Base-by-base conservation (phyloP, 176 grass and related monocot genomes). In the Avena insularis region DNA sequence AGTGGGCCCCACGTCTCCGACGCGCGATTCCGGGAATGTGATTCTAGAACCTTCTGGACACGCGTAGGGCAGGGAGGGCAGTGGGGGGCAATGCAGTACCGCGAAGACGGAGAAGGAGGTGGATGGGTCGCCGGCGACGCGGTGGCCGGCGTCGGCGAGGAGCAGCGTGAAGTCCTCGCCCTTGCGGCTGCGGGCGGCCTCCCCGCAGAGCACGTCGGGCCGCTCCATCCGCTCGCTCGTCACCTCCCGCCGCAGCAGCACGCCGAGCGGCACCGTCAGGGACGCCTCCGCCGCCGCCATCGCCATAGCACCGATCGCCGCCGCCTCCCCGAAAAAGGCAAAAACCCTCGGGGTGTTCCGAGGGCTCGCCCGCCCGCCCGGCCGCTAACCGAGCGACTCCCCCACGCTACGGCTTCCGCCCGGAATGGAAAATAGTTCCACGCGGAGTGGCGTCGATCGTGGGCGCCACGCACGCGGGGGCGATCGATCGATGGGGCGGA, bases 31-130 rank as follows among this genome's bases (percentile, higher is more conserved):
- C 14, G 9, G 48, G 11, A 9, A 51, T 49, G 40, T 5, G 17
- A 62, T 66, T 78, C 50, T 16, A 85, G 86, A 53, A 69, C 47
- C 69, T 43, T 80, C 45, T 62, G 4, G 68, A 43, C 29, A 58
- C 46, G 55, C 23, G 46, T 3, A 57, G 54, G 57, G 63, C 12
- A 45, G 17, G 3, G 19, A n/a, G 33, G 71, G 20, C 3, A 10
- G 4, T 38, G 36, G 40, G 71, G 21, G 27, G 73, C 69, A 87
- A 85, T 88, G 83, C 59, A 23, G 66, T 95, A 99, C 97, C 85
- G 92, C 92, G 85, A 99, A 99, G 82, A 99, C 97, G 11, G 97
- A 91, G 86, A 99, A 99, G 83, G 97, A 89, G 55, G 97, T 89
- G 76, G 87, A 90, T 0, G 91, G 91, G 78, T 97, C 91, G 91